phyloP scores from a whole-genome alignment of 2,329 filamentous ascomycete species.

The Fusarium sp. region DNA sequence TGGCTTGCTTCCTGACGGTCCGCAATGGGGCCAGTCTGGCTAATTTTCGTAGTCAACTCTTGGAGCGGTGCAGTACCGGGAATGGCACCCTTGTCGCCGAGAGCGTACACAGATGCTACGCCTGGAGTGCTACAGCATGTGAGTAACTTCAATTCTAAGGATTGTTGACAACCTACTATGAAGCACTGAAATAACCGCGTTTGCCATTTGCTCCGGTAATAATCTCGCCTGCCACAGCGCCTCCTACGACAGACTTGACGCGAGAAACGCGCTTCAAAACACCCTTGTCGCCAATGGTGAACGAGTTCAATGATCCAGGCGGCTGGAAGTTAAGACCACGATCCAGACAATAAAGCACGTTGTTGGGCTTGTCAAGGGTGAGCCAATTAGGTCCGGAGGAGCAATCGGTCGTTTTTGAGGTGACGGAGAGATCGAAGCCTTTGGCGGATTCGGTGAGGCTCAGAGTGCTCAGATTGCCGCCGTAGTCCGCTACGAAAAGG shows the following conservation, averaged over 20 bases:
- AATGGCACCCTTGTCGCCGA: conserved; percentile 28
- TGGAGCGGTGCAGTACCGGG: conserved; percentile 32
- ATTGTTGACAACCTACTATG: conserved; percentile 27
- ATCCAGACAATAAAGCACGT: conserved; percentile 39
- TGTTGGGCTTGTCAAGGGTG: conserved; percentile 21
- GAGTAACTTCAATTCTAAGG: fast-evolving
- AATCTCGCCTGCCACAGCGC: conserved; percentile 34
- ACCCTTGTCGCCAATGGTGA: conserved; percentile 20
- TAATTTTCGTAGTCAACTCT: conserved; percentile 30
- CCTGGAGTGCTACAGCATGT: conserved; percentile 20
- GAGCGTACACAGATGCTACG: conserved; percentile 15
- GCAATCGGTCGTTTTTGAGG: conserved; percentile 24
- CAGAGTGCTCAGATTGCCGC: conserved; percentile 36
- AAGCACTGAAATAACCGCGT: conserved; percentile 34
- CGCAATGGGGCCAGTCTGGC: conserved; percentile 29
- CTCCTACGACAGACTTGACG: conserved; percentile 19
- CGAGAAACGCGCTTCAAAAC: conserved; percentile 19
- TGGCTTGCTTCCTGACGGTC: conserved; percentile 39
- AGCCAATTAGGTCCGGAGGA: conserved; percentile 34
- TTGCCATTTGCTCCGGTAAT: conserved; percentile 20
- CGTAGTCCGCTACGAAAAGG: conserved; percentile 37
- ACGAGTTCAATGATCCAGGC: conserved; percentile 39
- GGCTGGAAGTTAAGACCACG: conserved; percentile 13
- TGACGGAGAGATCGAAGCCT: conserved; percentile 12
- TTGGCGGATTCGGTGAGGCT: conserved; percentile 1